These are phyloP conservation scores for Suillus alpinus DNA, from an alignment of 768 basidiomycete genomes.

Conservation along the genomic window DNA sequence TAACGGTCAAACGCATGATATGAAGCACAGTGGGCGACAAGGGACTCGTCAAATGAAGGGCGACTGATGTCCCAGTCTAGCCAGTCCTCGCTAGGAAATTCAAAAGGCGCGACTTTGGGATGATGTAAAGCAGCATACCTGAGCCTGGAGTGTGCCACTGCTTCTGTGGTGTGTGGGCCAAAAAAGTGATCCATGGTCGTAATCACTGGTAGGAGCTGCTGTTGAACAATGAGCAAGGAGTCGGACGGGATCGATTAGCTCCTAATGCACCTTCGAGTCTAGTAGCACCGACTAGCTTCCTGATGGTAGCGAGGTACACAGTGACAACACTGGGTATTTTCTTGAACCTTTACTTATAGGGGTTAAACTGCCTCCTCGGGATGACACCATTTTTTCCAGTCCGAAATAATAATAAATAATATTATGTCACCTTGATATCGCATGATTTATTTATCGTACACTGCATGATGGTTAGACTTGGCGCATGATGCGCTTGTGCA, in stretches of 20 bases:
- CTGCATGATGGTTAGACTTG: no score
- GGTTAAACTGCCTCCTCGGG: neutral
- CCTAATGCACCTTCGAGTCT: neutral
- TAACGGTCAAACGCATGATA: conserved; percentile 70
- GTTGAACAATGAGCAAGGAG: neutral
- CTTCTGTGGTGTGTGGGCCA: conserved; percentile 64
- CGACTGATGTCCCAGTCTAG: conserved; percentile 61
- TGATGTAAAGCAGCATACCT: conserved; percentile 40
- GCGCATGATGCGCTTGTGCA: neutral
- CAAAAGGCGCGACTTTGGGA: conserved; percentile 12
- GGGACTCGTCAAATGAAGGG: conserved; percentile 58
- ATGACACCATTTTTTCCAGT: neutral
- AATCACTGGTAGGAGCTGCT: neutral
- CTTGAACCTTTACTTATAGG: neutral
- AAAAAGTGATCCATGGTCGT: conserved; percentile 56
- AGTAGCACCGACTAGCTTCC: neutral
- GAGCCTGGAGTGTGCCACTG: conserved; percentile 55
- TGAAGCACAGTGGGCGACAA: conserved; percentile 65
- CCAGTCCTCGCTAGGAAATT: conserved; percentile 48
- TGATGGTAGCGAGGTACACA: neutral
- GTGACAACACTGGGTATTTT: no score
- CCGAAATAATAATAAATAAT: neutral
- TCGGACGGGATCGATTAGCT: neutral
- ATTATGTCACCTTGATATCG: neutral
- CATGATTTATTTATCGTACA: neutral